Conservation (phyloP, 108 stramenopile genomes). For the Nannochloropsis gaditana region DNA sequence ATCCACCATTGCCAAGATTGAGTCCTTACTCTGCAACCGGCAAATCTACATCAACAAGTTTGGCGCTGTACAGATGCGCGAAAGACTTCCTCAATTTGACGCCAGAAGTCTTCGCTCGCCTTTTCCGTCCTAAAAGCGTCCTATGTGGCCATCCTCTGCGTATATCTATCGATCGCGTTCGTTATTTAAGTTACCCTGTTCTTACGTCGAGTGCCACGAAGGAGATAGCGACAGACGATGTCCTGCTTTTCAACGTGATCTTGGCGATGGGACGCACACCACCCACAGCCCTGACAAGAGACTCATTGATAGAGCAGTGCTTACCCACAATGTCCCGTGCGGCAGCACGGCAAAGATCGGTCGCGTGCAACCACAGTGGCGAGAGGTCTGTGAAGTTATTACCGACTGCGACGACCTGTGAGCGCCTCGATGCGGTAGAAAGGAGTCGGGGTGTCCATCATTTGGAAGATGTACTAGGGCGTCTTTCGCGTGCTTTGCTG, state of each 20-base stretch:
- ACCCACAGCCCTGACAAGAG: neutral
- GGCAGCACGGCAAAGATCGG: neutral
- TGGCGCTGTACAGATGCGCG: neutral
- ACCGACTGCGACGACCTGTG: neutral
- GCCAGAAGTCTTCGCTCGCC: neutral
- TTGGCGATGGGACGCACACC: neutral
- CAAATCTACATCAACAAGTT: neutral
- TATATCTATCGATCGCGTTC: conserved; percentile 1
- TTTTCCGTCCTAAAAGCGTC: neutral
- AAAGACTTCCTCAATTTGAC: neutral
- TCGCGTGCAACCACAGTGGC: neutral
- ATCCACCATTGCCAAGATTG: neutral
- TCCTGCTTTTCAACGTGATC: neutral
- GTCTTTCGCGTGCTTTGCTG: neutral
- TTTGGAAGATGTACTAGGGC: neutral
- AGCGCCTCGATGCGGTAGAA: neutral
- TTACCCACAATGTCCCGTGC: neutral
- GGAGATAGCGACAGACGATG: conserved; percentile 19
- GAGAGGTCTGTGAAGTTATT: neutral
- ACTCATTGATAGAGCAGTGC: neutral
- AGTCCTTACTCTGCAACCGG: neutral
- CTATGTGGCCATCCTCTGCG: neutral
- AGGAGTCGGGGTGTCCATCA: neutral
- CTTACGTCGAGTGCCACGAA: neutral
- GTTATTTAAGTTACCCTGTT: neutral